These are phyloP conservation scores for Solanum commersonii DNA, from an alignment of 257 asterid genomes.

Conservation along the genomic window DNA sequence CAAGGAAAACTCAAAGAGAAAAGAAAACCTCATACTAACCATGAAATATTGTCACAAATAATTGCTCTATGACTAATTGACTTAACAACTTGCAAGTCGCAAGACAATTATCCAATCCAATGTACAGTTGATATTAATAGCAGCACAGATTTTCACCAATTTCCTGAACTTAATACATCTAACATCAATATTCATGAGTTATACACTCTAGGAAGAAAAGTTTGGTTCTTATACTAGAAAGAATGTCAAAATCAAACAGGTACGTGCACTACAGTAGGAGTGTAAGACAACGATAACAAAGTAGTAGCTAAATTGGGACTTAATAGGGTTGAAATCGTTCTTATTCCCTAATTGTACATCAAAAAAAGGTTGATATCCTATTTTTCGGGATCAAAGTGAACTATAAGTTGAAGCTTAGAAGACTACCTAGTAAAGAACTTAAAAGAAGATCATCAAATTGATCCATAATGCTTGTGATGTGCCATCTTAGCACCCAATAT, in stretches of 20 bases:
- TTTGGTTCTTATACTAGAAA: not conserved
- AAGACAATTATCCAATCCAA: not conserved
- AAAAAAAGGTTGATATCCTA: not conserved
- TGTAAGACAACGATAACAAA: not conserved
- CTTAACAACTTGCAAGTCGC: not conserved
- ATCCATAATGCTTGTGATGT: not conserved
- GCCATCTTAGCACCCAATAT: not conserved
- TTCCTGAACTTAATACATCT: not conserved
- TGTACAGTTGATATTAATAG: not conserved
- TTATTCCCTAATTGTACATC: not conserved
- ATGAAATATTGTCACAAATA: not conserved
- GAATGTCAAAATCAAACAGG: not conserved
- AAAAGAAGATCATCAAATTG: not conserved
- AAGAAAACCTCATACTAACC: not conserved
- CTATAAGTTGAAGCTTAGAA: not conserved
- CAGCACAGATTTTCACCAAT: not conserved
- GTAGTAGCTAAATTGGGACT: not conserved
- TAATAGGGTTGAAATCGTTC: not conserved
- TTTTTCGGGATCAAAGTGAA: not conserved
- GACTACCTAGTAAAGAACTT: not conserved
- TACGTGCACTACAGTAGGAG: not conserved
- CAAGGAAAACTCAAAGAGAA: not conserved
- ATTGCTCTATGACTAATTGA: not conserved
- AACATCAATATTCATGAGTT: not conserved
- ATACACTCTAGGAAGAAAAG: not conserved